Base-by-base conservation (phyloP, 139 green algal species). In the Spirogloea muscicola region DNA sequence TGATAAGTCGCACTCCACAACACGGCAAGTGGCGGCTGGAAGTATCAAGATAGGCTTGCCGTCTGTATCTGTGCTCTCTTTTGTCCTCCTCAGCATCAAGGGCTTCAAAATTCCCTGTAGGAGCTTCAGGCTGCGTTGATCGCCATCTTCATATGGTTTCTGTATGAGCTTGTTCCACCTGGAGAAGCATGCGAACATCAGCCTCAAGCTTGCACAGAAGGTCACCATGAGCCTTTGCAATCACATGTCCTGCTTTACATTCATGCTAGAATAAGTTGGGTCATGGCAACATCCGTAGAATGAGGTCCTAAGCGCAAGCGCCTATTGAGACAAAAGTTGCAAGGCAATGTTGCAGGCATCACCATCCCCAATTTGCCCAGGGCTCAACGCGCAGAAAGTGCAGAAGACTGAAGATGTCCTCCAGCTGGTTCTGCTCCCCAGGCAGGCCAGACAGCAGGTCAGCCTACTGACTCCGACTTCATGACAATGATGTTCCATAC, bases 361-460 rank as follows among this genome's bases (percentile, higher is more conserved):
- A 81, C 76, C 76, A 83, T 16, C 69, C 57, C 46, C 39, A 83
- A 58, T 80, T 80, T 42, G 27, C 40, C 76, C 76, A 83, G 31
- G 76, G 76, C 34, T 83, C 69, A 37, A 80, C 69, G 3, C 75
- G 25, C 44, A 91, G 69, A 60, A 92, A 96, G 63, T 81, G 70
- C 68, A 97, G 93, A 71, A 96, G 92, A 3, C 67, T 82, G 76
- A 89, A 96, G 7, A 98, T 82, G 80, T 98, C 93, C 38, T 95
- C 88, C 44, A 98, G 65, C 36, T 81, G 84, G 87, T 98, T 98
- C 49, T 82, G 61, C n/a, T 18, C 33, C 57, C 57, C 27, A 18
- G n/a, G n/a, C n/a, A n/a, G n/a, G n/a, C n/a, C n/a, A n/a, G n/a
- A n/a, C n/a, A n/a, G n/a, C n/a, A n/a, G n/a, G n/a, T n/a, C n/a